Base-by-base conservation (phyloP, 2,329 filamentous ascomycete species). In the Fusarium avenaceum region DNA sequence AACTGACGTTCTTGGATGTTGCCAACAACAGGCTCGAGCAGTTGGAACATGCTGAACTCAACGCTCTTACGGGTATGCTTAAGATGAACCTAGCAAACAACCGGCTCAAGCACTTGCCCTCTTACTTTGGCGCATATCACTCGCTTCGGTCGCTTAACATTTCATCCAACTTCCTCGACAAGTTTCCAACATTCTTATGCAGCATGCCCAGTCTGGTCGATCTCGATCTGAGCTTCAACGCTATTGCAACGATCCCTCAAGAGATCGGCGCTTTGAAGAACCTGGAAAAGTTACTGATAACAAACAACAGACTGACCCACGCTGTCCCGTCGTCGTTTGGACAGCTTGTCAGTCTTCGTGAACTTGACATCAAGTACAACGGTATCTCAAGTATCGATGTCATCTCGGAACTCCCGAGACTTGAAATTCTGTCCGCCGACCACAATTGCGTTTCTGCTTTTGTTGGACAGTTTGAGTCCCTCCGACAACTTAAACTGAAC, bases 71-170 rank as follows among this genome's bases (percentile, higher is more conserved):
- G 20, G 90, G 91, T 22, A 83, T 99, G 38, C 86, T 97, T 59
- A 97, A 95, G 78, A 86, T 99, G 72, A 97, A 96, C 75, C 83
- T 99, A 69, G 93, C 95, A 65, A 99, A 98, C 80, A 99, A 99
- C 78, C 91, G 92, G 62, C 83, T 99, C 20, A 92, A 89, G 32
- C 85, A 86, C 51, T 82, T 99, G 2, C 96, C 96, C 1, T 79
- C 86, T 3, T 96, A 95, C 73, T 97, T 99, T 78, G 90, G 89
- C 22, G 86, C 88, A 20, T 99, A 96, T 78, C 89, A 87, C 65
- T 86, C 89, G 7, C 83, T 99, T 64, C 87, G 96, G 65, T 95
- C 89, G 67, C 82, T 99, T 61, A 97, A 97, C 74, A 85, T 99
- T 48, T 97, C 95, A 1, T 99, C 96, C 2, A 99, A 99, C 78